Conservation (phyloP, 306 rosid genomes). For the Prunus mume region DNA sequence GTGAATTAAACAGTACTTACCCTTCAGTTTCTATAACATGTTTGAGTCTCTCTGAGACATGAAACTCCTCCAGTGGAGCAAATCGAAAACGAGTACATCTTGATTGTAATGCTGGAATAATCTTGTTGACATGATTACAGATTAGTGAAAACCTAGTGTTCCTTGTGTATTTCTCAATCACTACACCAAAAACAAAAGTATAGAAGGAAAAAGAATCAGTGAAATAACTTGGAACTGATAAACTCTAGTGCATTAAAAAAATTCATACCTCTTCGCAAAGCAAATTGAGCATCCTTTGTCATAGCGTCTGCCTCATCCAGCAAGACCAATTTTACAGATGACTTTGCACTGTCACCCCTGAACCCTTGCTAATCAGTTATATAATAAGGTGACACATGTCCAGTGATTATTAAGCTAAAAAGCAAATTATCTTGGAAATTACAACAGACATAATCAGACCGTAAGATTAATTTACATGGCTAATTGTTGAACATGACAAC, state of each 20-base stretch:
- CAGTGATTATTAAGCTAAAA: constrained; percentile 4
- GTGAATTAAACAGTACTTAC: constrained; percentile 34
- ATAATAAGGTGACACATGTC: constrained; percentile 13
- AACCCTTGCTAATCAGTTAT: constrained; percentile 14
- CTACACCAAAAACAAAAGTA: constrained; percentile 42
- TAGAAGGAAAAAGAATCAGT: constrained; percentile 3
- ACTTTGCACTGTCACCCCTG: constrained; percentile 54
- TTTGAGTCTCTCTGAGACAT: constrained; percentile 77
- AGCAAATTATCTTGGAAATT: background rate
- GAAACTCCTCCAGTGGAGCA: constrained; percentile 89
- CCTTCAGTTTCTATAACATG: constrained; percentile 81
- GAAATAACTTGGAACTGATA: background rate
- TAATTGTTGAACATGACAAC: background rate
- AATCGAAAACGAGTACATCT: constrained; percentile 96
- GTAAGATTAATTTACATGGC: background rate
- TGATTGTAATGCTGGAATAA: constrained; percentile 90
- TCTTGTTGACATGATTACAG: constrained; percentile 94
- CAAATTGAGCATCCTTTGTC: constrained; percentile 98
- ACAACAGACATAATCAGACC: background rate
- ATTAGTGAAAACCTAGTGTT: constrained; percentile 86
- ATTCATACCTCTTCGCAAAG: constrained; percentile 79
- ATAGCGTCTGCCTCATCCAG: constrained; percentile 98
- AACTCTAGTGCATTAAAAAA: constrained; percentile 11
- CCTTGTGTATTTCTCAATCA: constrained; percentile 91
- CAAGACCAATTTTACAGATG: constrained; percentile 75